Percentiles rank a stretch among this genome's conserved stretches.
phyloP scores from a whole-genome alignment of 345 rosid species.

The Populus deltoides region DNA sequence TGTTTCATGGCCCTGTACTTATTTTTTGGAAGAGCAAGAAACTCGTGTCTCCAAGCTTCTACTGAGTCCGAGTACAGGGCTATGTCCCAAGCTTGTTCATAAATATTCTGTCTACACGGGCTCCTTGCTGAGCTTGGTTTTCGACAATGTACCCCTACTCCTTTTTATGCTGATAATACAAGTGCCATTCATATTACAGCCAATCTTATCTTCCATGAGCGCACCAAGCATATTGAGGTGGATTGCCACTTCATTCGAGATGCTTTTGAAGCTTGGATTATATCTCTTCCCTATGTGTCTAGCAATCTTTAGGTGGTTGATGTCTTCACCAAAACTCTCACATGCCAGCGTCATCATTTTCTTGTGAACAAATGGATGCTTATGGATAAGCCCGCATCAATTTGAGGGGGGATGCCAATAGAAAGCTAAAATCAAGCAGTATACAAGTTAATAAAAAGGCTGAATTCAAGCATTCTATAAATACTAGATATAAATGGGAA shows the following conservation, averaged over 20 bases:
- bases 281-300: conserved; percentile 6
- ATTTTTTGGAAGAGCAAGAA: background rate
- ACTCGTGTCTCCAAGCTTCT: background rate
- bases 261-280: background rate
- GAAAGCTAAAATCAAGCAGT: too few relatives aligned
- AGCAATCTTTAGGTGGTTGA: background rate
- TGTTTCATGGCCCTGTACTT: background rate
- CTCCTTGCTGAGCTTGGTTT: conserved; percentile 1
- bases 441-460: too few relatives aligned
- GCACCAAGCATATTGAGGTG: conserved; percentile 2
- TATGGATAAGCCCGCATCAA: background rate
- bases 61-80: too few relatives aligned
- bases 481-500: too few relatives aligned
- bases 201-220: background rate
- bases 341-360: background rate
- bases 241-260: conserved; percentile 8
- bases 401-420: background rate
- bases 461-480: too few relatives aligned
- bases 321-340: background rate
- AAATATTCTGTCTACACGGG: background rate
- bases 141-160: background rate
- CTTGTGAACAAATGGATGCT: conserved; percentile 1
- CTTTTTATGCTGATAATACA: background rate
- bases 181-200: conserved; percentile 5
- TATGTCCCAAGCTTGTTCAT: background rate